Evolutionary conservation across 129 eudicot species (phyloP).

Genomic region (Ambrosia artemisiifolia): DNA sequence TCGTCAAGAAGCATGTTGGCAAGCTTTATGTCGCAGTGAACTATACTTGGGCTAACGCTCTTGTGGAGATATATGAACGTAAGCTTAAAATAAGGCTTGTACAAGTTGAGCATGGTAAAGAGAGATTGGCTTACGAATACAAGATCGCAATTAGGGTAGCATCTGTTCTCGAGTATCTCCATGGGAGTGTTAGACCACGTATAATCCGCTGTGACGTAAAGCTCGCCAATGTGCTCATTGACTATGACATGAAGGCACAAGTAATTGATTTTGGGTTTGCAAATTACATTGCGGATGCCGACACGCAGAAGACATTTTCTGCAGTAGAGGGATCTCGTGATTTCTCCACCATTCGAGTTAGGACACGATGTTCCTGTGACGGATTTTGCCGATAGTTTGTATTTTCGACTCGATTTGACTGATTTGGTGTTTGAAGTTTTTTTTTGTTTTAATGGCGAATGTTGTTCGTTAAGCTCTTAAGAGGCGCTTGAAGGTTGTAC

Average conservation of each 20-base stretch:
- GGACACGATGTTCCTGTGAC: background rate
- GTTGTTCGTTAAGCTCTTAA: too few relatives aligned
- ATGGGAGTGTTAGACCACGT: background rate
- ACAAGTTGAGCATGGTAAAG: background rate
- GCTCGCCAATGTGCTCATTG: conserved; percentile 11
- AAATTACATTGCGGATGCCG: background rate
- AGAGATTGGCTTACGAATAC: background rate
- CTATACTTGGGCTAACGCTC: background rate
- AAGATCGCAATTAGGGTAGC: background rate
- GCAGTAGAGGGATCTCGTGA: background rate
- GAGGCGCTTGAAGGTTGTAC: too few relatives aligned
- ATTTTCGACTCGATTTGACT: background rate
- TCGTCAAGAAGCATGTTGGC: conserved; percentile 6
- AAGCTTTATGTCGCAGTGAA: conserved; percentile 13
- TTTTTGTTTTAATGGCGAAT: background rate
- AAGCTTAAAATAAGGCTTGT: background rate
- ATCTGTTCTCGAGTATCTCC: conserved; percentile 7
- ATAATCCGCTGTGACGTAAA: conserved; percentile 11
- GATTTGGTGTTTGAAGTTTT: background rate
- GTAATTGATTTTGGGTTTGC: background rate
- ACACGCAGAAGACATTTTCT: background rate
- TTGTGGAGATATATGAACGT: conserved; percentile 4
- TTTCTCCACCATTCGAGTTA: background rate
- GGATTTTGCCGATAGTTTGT: conserved; percentile 1
- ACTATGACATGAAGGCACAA: conserved; percentile 9